phyloP scores from a whole-genome alignment of 352 stramenopile genomes.

The Phytophthora vignae region DNA sequence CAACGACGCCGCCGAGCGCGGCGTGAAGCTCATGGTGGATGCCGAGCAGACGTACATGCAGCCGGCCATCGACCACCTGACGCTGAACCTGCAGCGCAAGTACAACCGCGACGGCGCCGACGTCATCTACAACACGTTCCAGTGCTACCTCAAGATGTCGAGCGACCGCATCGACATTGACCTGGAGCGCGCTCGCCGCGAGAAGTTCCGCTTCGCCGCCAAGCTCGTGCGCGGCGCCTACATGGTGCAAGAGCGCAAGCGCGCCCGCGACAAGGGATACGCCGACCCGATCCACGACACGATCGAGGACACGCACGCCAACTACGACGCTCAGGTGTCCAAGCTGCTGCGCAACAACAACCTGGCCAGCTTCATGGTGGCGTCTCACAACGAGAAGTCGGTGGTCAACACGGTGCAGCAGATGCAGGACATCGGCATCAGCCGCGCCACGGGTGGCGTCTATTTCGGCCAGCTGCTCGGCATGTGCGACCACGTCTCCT shows the following conservation, averaged over 20 bases:
- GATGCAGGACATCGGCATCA: slow-evolving; percentile 93
- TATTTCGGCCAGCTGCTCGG: slow-evolving; percentile 98
- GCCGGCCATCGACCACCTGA: slow-evolving; percentile 96
- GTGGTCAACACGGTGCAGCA: slow-evolving; percentile 93
- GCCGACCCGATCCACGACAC: slow-evolving; percentile 93
- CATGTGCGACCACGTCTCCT: slow-evolving; percentile 98
- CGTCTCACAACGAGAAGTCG: slow-evolving; percentile 97
- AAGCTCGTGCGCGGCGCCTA: slow-evolving; percentile 99
- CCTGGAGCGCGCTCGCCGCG: slow-evolving; percentile 91
- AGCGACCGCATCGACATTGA: slow-evolving; percentile 91
- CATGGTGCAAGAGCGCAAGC: slow-evolving; percentile 97
- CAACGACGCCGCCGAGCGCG: slow-evolving; percentile 65
- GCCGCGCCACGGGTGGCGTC: slow-evolving; percentile 72
- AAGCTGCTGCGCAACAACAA: slow-evolving; percentile 90
- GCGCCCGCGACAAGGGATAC: slow-evolving; percentile 82
- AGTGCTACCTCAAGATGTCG: slow-evolving; percentile 98
- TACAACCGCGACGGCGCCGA: slow-evolving; percentile 90
- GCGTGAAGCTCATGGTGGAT: slow-evolving; percentile 97
- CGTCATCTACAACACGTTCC: slow-evolving; percentile 98
- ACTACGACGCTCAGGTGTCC: slow-evolving; percentile 94
- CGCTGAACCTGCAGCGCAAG: slow-evolving; percentile 84
- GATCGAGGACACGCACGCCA: slow-evolving; percentile 94
- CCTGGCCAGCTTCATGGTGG: slow-evolving; percentile 96
- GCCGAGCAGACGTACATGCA: slow-evolving; percentile 98
- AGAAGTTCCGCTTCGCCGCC: slow-evolving; percentile 95